These are phyloP conservation scores for Cyclanthera cordifolia DNA, from an alignment of 306 rosid species.

Conservation along the genomic window DNA sequence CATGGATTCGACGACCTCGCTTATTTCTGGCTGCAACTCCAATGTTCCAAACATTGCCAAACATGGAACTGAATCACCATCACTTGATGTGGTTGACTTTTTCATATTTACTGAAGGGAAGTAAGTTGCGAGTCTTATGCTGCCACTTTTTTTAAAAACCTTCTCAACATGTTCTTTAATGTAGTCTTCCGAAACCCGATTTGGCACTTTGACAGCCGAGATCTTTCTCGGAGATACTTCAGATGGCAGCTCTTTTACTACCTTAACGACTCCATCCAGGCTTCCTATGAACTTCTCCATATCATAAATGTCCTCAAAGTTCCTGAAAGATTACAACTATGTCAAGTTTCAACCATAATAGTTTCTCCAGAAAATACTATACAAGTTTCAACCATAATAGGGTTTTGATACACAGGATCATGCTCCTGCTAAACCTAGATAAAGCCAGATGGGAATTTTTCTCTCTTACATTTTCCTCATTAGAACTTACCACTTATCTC, in stretches of 20 bases:
- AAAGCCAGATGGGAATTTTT: slow-evolving; percentile 4
- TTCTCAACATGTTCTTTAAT: slow-evolving; percentile 67
- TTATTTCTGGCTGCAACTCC: slow-evolving; percentile 63
- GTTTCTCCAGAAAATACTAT: no score
- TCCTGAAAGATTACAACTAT: slow-evolving; percentile 38
- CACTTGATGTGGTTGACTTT: slow-evolving; percentile 40
- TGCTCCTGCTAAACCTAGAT: background rate
- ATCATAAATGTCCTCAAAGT: slow-evolving; percentile 76
- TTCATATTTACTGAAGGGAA: slow-evolving; percentile 87
- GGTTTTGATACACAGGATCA: background rate
- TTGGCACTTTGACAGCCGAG: slow-evolving; percentile 84
- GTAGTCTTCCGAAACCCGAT: slow-evolving; percentile 75
- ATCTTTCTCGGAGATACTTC: slow-evolving; percentile 48
- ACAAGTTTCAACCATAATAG: background rate
- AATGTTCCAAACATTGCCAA: slow-evolving; percentile 94
- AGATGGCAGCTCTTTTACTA: slow-evolving; percentile 55
- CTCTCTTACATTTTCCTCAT: background rate
- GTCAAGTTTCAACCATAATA: background rate
- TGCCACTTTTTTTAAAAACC: slow-evolving; percentile 56
- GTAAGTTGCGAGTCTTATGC: slow-evolving; percentile 74
- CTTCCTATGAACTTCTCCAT: slow-evolving; percentile 50
- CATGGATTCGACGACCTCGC: slow-evolving; percentile 69
- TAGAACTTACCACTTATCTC: slow-evolving; percentile 66
- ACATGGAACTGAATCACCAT: slow-evolving; percentile 59
- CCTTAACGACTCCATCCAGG: slow-evolving; percentile 75